Evolutionary conservation across 805 yeast genomes (phyloP).

Genomic region (Candida insectorum): DNA sequence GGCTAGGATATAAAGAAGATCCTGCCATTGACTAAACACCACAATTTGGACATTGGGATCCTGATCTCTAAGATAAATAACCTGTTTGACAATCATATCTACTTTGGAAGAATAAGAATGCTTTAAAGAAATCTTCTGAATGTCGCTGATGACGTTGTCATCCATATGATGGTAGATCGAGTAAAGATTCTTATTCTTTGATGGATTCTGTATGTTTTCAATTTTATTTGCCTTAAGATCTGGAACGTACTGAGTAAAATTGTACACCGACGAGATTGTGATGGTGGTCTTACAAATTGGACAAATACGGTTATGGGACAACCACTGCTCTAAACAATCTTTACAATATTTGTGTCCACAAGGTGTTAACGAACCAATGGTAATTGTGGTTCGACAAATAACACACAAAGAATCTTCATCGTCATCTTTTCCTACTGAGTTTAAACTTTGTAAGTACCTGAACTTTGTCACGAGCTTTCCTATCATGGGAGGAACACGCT

Average conservation of each 20-base stretch:
- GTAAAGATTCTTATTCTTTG: constrained; percentile 19
- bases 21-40: constrained; percentile 87
- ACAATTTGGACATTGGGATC: constrained; percentile 74
- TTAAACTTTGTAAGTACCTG: constrained; percentile 24
- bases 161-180: constrained; percentile 48
- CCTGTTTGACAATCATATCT: constrained; percentile 74
- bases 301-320: constrained; percentile 53
- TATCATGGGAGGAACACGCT: constrained; percentile 11
- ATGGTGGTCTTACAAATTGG: constrained; percentile 75
- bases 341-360: constrained; percentile 94
- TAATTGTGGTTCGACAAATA: constrained; percentile 71
- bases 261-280: constrained; percentile 53
- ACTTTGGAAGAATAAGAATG: constrained; percentile 77
- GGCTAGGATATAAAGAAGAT: constrained; percentile 62
- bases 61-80: constrained; percentile 55
- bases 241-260: constrained; percentile 59
- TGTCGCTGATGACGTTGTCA: constrained; percentile 38
- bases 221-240: constrained; percentile 47
- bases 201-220: constrained; percentile 14
- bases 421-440: constrained; percentile 4
- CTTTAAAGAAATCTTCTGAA: constrained; percentile 32
- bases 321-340: constrained; percentile 78
- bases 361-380: constrained; percentile 73
- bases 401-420: constrained; percentile 56
- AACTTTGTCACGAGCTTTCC: constrained; percentile 33